Percentiles rank a stretch among this genome's conserved stretches.
phyloP scores from a whole-genome alignment of 2,329 filamentous ascomycete species.

The Aspergillus awamori region DNA sequence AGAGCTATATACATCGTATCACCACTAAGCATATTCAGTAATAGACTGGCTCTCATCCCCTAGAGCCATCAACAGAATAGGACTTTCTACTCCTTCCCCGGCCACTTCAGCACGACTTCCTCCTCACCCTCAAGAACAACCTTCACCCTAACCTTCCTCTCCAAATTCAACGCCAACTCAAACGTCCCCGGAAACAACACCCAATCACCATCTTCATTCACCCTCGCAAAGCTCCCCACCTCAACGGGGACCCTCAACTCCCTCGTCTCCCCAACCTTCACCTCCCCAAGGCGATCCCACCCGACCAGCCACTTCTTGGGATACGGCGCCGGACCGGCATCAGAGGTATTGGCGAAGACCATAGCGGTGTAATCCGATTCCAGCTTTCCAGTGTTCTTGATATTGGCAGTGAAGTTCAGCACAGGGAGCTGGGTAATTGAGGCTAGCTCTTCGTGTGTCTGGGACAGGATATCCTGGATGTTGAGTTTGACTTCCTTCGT shows the following conservation, averaged over 20 bases:
- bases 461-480: constrained; percentile 39
- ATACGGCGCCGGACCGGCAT: constrained; percentile 44
- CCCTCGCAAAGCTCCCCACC: constrained; percentile 43
- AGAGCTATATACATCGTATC: too few relatives aligned
- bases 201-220: constrained; percentile 41
- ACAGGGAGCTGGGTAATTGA: constrained; percentile 42
- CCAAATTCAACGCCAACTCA: constrained; percentile 45
- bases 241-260: constrained; percentile 40
- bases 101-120: constrained; percentile 40
- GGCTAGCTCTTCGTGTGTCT: constrained; percentile 28
- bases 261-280: constrained; percentile 28
- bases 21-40: too few relatives aligned
- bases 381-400: constrained; percentile 42
- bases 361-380: constrained; percentile 48
- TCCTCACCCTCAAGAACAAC: constrained; percentile 39
- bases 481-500: constrained; percentile 22
- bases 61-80: too few relatives aligned
- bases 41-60: too few relatives aligned
- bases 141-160: constrained; percentile 36
- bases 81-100: constrained; percentile 19
- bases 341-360: constrained; percentile 40
- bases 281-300: constrained; percentile 37
- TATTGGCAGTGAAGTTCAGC: constrained; percentile 37
- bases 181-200: constrained; percentile 49
- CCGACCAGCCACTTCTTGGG: constrained; percentile 49